These are phyloP conservation scores for Rhizopogon salebrosus DNA, from an alignment of 768 basidiomycete species.

Conservation along the genomic window DNA sequence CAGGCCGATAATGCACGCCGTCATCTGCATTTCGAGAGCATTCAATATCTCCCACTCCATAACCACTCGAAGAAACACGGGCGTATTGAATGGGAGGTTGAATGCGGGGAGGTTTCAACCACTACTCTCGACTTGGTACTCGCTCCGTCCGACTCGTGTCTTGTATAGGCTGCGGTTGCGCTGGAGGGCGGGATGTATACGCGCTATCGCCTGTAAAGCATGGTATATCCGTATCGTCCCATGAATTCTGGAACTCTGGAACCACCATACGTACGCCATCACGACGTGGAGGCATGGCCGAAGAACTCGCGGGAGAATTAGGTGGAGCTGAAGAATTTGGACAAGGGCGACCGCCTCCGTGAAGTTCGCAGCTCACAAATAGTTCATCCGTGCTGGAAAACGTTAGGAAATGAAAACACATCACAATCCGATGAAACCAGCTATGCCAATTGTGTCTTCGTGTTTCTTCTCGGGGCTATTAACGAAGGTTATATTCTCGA, in stretches of 20 bases:
- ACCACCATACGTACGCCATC: not conserved
- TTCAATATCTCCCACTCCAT: conserved; percentile 47
- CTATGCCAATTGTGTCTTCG: conserved; percentile 54
- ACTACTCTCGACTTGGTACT: not conserved
- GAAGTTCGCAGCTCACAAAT: conserved; percentile 64
- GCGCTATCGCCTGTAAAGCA: not conserved
- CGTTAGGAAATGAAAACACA: conserved; percentile 24
- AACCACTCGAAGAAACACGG: conserved; percentile 67
- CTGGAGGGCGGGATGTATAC: not conserved
- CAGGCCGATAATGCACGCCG: not conserved
- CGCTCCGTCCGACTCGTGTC: too few relatives aligned
- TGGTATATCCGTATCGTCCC: not conserved
- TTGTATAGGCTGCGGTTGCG: not conserved
- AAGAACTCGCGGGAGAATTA: not conserved
- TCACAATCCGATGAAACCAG: conserved; percentile 51
- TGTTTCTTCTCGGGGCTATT: conserved; percentile 41
- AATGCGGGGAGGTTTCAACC: conserved; percentile 46
- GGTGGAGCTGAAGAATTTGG: conserved; percentile 8
- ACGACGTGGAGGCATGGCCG: not conserved
- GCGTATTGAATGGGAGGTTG: conserved; percentile 60
- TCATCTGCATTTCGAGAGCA: conserved; percentile 9
- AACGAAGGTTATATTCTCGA: too few relatives aligned
- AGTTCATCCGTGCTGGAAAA: conserved; percentile 63
- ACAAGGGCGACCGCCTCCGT: conserved; percentile 53
- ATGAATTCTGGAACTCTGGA: not conserved